Conservation (phyloP, 208 protist species). For the Crithidia thermophila region DNA sequence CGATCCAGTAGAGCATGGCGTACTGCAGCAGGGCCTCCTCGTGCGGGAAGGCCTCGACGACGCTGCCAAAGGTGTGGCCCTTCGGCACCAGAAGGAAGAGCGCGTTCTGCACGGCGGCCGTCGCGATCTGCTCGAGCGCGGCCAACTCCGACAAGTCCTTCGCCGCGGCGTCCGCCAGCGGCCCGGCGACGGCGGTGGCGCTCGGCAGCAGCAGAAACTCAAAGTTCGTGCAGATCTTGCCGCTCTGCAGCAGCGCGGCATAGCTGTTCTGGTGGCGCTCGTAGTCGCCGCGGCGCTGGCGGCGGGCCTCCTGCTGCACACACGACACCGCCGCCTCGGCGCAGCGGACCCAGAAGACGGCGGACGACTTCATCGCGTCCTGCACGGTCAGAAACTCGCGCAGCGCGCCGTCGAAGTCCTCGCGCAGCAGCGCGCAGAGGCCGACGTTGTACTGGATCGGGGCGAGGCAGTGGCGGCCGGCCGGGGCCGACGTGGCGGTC, state of each 20-base stretch:
- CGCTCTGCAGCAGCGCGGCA: slow-evolving; percentile 62
- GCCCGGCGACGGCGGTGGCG: slow-evolving; percentile 48
- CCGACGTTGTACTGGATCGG: slow-evolving; percentile 85
- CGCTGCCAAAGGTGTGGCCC: slow-evolving; percentile 56
- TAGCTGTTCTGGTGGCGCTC: slow-evolving; percentile 73
- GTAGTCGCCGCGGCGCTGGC: slow-evolving; percentile 57
- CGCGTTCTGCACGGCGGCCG: slow-evolving; percentile 77
- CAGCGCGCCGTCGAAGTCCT: slow-evolving; percentile 77
- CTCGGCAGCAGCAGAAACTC: slow-evolving; percentile 81
- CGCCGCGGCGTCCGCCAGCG: slow-evolving; percentile 30
- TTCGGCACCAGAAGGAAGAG: slow-evolving; percentile 76
- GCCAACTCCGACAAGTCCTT: slow-evolving; percentile 34
- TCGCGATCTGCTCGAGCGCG: slow-evolving; percentile 54
- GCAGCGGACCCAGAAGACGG: slow-evolving; percentile 86
- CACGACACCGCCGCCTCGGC: slow-evolving; percentile 75
- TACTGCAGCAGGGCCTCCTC: slow-evolving; percentile 62
- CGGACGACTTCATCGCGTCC: slow-evolving; percentile 72
- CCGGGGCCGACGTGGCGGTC: slow-evolving; percentile 28
- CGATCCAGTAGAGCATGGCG: slow-evolving; percentile 79
- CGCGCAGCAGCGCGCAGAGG: slow-evolving; percentile 80
- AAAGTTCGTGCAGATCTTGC: slow-evolving; percentile 78
- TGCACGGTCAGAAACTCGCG: slow-evolving; percentile 73
- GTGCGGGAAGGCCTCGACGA: slow-evolving; percentile 67
- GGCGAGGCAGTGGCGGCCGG: slow-evolving; percentile 36
- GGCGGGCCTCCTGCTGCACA: slow-evolving; percentile 44